Base-by-base conservation (phyloP, 352 stramenopile species). In the Peronospora destructor region DNA sequence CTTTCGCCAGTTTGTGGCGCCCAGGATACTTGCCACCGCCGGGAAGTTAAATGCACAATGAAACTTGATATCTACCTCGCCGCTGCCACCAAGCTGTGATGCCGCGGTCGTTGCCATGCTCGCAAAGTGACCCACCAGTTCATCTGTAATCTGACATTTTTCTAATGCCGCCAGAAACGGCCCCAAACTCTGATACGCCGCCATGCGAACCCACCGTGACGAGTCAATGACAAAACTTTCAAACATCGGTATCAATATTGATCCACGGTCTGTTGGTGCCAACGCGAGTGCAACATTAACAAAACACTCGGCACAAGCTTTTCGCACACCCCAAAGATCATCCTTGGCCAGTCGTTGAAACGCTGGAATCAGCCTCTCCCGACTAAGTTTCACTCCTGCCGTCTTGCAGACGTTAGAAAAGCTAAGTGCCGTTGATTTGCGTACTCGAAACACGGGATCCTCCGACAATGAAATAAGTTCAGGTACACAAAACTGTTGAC, bases 291-390 rank as follows among this genome's bases (percentile, higher is more conserved):
- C 71, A 13, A 98, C 83, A 43, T 76, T 73, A 14, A 95, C 85
- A 16, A 97, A 57, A 35, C 73, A 91, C 68, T 97, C 91, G 1
- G 88, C 90, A 50, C 89, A 97, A 1, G 89, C 86, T 59, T 96
- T 96, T 4, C 91, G 84, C 16, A 97, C 91, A 25, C 87, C 82
- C 69, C 92, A 98, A 42, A 97, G 96, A 56, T 97, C 89, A 64
- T 98, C 93, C 13, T 81, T 83, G n/a, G 83, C 85, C 0, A 98
- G 76, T 33, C 71, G 53, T 44, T 92, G 71, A 70, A 97, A 98
- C 1, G 87, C 82, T 4, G 93, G 91, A 12, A 98, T 55, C 6
- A 98, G 65, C 12, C 87, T 72, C 36, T 95, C 83, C 33, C 79
- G 75, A 33, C 85, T 94, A 16, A 93, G 52, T 29, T 84, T 69